Base-by-base conservation (phyloP, 2,329 filamentous ascomycete genomes). In the Epichloe coenophiala region DNA sequence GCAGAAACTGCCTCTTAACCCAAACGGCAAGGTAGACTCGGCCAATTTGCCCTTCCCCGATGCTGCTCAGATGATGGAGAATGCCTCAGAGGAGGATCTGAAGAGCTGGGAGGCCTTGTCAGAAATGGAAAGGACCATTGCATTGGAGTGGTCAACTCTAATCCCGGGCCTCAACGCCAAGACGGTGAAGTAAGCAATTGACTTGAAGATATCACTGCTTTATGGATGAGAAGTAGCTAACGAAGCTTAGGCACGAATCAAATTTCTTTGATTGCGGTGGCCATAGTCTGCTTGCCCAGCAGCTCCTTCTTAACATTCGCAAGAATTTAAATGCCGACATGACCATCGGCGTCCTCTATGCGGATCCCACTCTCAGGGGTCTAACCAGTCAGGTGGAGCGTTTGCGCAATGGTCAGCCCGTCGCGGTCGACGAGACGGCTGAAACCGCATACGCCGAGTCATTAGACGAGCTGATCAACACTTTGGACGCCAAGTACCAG, bases 31-130 rank as follows among this genome's bases (percentile, higher is more conserved):
- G 68, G 79, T 90, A 46, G 87, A 93, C 66, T 83, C 80, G 62
- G 84, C 86, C 19, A 81, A 80, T 2, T 70, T 93, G 49, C 87
- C 87, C 1, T 91, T 88, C 75, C 87, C 87, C 0, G 87, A 91
- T 65, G 80, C 80, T 23, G 78, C 79, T 12, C 77, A 86, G 58
- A 73, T 84, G 36, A 75, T 65, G n/a, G 60, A 61, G 46, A 65
- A 65, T 21, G 63, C 64, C 8, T 61, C 64, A 0, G 63, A 64
- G 11, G 65, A 66, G 48, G 64, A 68, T 49, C 44, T 64, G 23
- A 64, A 65, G 68, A 81, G 86, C 59, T 81, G 80, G 53, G 77
- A 78, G 17, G 37, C 59, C 1, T 49, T 68, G 36, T 58, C 57
- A 4, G 53, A 58, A 17, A 68, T 61, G 2, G 63, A 69, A 43